Evolutionary conservation across 768 basidiomycete species (phyloP), one percentile per base, ranked within the genome.

Genomic region (Mycena polygramma): DNA sequence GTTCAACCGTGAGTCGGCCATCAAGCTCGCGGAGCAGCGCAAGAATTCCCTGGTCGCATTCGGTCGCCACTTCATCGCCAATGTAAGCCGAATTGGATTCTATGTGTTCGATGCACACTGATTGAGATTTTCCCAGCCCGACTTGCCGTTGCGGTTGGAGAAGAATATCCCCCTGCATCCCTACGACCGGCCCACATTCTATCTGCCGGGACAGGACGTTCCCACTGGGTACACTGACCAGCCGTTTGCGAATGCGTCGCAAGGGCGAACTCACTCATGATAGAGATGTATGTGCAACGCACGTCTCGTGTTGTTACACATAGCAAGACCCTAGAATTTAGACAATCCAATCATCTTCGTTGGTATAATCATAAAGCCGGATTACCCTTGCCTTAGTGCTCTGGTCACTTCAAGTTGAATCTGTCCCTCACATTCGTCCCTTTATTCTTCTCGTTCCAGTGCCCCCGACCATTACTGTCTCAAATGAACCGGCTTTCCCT

Each of bases 201-300:
- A 79, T 64, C 57, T 73, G 5, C 45, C 48, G 0, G 75, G 75
- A 22, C 73, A 72, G n/a, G 59, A 39, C 4, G 70, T 26, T 35
- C 68, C 74, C 6, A 76, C 55, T 14, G 79, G 78, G 13, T 81
- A 81, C 60, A 81, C 68, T 7, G 81, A 82, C 71, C 80, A 81
- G 61, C 76, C 77, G 10, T 74, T 74, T 41, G 66, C 73, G 55
- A 57, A 30, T 45, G 20, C 24, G 51, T 26, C 39, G 7, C 13
- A 13, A 39, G 39, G 13, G 22, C 35, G 1, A 7, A 53, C n/a
- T n/a, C 11, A 45, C 15, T 45, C 43, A 39, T 39, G 39, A 7
- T 39, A 39, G 39, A 39, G 39, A 39, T 39, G 39, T 39, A 39
- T 39, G 39, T 7, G 13, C 39, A 39, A 39, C n/a, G n/a, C n/a